A percentile compares a stretch with the other conserved stretches of the same genome.
phyloP scores from a whole-genome alignment of 306 rosid genomes.

The Dicorynia guianensis region DNA sequence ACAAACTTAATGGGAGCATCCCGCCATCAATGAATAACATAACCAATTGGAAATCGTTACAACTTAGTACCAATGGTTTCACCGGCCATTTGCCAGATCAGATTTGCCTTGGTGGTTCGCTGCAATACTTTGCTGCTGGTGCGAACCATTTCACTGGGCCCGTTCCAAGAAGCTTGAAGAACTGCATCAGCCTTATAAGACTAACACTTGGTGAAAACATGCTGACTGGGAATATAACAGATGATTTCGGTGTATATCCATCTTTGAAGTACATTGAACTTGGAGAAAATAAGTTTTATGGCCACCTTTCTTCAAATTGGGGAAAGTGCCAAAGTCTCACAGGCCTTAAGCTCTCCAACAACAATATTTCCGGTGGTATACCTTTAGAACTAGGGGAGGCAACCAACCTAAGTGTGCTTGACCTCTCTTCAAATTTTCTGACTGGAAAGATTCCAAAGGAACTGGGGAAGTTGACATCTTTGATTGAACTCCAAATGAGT shows the following conservation, averaged over 20 bases:
- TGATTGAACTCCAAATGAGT: background rate
- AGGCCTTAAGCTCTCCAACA: background rate
- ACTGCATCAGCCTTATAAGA: too few species aligned
- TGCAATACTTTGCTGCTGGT: background rate
- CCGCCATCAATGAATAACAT: background rate
- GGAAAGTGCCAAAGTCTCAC: background rate
- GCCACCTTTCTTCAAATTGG: background rate
- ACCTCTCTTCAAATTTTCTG: conserved; percentile 31
- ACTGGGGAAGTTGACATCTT: background rate
- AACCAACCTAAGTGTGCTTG: background rate
- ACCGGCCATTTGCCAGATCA: background rate
- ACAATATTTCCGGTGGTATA: background rate
- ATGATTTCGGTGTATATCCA: conserved; percentile 33
- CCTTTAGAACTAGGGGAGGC: background rate
- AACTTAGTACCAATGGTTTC: background rate
- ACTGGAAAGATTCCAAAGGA: conserved; percentile 36
- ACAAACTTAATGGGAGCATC: background rate
- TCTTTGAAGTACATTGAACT: conserved; percentile 2
- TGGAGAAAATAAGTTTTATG: conserved; percentile 20
- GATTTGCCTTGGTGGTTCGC: background rate
- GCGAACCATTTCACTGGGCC: background rate
- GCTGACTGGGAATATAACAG: conserved; percentile 24
- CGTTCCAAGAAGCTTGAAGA: background rate
- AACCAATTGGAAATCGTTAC: background rate
- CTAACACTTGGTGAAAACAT: conserved; percentile 29